Conservation (phyloP, 2,329 filamentous ascomycete species). For the Gyromitra esculenta region DNA sequence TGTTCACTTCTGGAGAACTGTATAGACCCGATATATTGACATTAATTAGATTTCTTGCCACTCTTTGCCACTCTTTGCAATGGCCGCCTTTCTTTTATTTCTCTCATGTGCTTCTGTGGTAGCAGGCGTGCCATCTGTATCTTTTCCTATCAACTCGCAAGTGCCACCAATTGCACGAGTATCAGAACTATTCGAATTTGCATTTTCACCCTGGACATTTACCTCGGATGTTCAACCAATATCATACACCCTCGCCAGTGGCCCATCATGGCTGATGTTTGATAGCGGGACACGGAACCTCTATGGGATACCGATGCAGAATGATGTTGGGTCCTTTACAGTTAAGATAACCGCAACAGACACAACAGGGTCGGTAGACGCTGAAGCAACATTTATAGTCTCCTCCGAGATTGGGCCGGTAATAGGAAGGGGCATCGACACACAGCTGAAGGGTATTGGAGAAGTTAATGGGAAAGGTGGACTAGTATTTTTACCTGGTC, state of each 20-base stretch:
- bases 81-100: constrained; percentile 42
- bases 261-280: constrained; percentile 79
- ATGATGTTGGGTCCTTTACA: constrained; percentile 67
- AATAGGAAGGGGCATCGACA: constrained; percentile 67
- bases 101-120: constrained; percentile 56
- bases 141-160: constrained; percentile 84
- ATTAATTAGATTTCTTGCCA: constrained; percentile 40
- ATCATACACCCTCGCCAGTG: constrained; percentile 72
- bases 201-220: constrained; percentile 79
- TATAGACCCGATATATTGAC: constrained; percentile 26
- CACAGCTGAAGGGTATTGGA: constrained; percentile 70
- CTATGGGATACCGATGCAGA: constrained; percentile 73
- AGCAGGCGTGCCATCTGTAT: constrained; percentile 60
- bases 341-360: constrained; percentile 78
- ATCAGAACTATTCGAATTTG: constrained; percentile 73
- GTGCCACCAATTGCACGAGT: constrained; percentile 80
- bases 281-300: constrained; percentile 73
- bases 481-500: constrained; percentile 44
- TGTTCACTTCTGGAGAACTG: constrained; percentile 9
- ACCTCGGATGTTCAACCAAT: constrained; percentile 67
- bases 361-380: constrained; percentile 68
- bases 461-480: constrained; percentile 58
- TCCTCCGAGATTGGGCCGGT: constrained; percentile 68
- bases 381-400: constrained; percentile 77
- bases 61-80: constrained; percentile 35